phyloP scores from a whole-genome alignment of 169 alveolate species.

The Ichthyophthirius multifiliis region DNA sequence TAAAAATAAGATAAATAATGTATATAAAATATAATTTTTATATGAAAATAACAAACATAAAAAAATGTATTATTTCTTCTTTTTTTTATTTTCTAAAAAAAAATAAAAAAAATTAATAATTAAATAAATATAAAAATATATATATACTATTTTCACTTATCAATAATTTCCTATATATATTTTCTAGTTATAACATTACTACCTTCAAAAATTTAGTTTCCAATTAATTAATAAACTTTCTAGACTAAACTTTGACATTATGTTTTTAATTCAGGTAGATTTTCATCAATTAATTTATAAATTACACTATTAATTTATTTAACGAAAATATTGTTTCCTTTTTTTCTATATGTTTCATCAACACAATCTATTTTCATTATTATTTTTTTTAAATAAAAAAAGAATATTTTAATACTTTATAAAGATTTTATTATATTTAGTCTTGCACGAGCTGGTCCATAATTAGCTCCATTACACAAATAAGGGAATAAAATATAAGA shows the following conservation, averaged over 20 bases:
- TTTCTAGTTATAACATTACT: too few relatives aligned
- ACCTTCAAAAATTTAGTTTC: conserved; percentile 10
- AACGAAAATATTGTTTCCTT: not conserved
- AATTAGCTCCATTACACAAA: conserved; percentile 9
- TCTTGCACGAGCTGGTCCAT: conserved; percentile 26
- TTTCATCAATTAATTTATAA: not conserved
- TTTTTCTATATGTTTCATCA: not conserved
- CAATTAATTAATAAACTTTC: not conserved
- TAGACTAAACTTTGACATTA: not conserved
- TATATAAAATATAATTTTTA: too few relatives aligned
- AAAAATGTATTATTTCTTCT: too few relatives aligned
- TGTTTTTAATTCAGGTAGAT: not conserved
- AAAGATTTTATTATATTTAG: conserved; percentile 12
- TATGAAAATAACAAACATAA: too few relatives aligned
- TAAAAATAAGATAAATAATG: too few relatives aligned
- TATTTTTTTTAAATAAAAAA: not conserved
- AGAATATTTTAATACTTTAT: not conserved
- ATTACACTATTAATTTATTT: not conserved
- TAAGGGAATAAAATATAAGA: conserved; percentile 1
- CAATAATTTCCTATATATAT: too few relatives aligned
- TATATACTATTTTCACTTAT: too few relatives aligned
- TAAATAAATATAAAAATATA: too few relatives aligned
- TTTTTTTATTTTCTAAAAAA: too few relatives aligned
- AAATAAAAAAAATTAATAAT: too few relatives aligned
- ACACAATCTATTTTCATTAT: not conserved